Evolutionary conservation across 306 rosid genomes (phyloP).

Genomic region (Rosa persica): DNA sequence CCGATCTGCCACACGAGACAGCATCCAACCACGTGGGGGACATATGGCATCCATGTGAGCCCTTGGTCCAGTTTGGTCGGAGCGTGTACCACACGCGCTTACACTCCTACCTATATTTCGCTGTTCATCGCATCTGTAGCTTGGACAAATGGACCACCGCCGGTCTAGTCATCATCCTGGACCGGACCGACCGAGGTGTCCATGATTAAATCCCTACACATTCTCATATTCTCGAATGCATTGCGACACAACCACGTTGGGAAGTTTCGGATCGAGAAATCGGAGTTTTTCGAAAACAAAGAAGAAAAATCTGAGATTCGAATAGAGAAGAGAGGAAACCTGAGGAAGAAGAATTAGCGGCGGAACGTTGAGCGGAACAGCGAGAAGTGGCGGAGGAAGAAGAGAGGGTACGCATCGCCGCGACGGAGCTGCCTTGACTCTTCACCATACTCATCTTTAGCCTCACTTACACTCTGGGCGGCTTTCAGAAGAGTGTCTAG

Average conservation of each 20-base stretch:
- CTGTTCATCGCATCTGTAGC: background rate
- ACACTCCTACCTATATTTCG: background rate
- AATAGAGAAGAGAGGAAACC: slow-evolving; percentile 31
- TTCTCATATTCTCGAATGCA: background rate
- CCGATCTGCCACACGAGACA: slow-evolving; percentile 28
- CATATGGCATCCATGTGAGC: slow-evolving; percentile 31
- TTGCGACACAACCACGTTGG: background rate
- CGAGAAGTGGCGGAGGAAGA: slow-evolving; percentile 34
- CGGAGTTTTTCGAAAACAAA: background rate
- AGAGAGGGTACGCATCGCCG: slow-evolving; percentile 31
- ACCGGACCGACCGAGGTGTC: slow-evolving; percentile 17
- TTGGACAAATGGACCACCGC: background rate
- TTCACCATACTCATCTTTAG: slow-evolving; percentile 40
- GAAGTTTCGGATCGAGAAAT: background rate
- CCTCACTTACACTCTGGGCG: background rate
- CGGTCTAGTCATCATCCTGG: background rate
- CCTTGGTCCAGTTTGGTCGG: slow-evolving; percentile 19
- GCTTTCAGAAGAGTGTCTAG: background rate
- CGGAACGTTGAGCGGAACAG: slow-evolving; percentile 21
- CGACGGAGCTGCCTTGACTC: slow-evolving; percentile 21
- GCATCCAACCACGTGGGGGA: slow-evolving; percentile 41
- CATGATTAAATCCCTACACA: slow-evolving; percentile 25
- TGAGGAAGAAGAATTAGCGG: slow-evolving; percentile 30
- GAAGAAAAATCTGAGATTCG: background rate
- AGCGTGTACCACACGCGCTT: slow-evolving; percentile 1